Evolutionary conservation across 257 asterid species (phyloP).

Genomic region (Fraxinus pennsylvanica): DNA sequence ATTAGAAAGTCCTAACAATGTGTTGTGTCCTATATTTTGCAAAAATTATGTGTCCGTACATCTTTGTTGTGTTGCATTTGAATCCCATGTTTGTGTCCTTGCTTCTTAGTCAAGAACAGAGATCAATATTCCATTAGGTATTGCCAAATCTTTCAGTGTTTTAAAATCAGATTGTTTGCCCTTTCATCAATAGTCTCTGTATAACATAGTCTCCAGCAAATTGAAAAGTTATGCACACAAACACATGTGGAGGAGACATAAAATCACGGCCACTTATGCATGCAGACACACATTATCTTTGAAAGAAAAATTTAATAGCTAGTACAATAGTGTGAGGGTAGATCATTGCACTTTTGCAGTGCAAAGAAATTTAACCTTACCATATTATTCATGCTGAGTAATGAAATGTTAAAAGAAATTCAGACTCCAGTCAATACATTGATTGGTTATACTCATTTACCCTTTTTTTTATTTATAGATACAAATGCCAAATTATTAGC

Average conservation of each 20-base stretch:
- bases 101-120: not conserved
- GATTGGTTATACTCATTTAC: not conserved
- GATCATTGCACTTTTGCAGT: too few relatives aligned
- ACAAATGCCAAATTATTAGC: not conserved
- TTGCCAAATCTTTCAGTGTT: not conserved
- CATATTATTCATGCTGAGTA: constrained; percentile 36
- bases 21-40: not conserved
- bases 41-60: not conserved
- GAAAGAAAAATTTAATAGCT: not conserved
- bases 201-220: not conserved
- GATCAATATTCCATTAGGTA: constrained; percentile 1
- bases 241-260: not conserved
- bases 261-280: not conserved
- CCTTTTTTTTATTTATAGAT: not conserved
- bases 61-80: not conserved
- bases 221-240: constrained; percentile 4
- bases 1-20: not conserved
- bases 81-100: not conserved
- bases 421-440: constrained; percentile 19
- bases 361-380: constrained; percentile 24
- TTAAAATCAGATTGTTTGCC: not conserved
- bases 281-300: constrained; percentile 3
- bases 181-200: constrained; percentile 9
- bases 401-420: constrained; percentile 3
- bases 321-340: not conserved